A percentile compares a stretch with the other conserved stretches of the same genome.
phyloP scores from a whole-genome alignment of 306 rosid genomes.

The Oemleria cerasiformis region DNA sequence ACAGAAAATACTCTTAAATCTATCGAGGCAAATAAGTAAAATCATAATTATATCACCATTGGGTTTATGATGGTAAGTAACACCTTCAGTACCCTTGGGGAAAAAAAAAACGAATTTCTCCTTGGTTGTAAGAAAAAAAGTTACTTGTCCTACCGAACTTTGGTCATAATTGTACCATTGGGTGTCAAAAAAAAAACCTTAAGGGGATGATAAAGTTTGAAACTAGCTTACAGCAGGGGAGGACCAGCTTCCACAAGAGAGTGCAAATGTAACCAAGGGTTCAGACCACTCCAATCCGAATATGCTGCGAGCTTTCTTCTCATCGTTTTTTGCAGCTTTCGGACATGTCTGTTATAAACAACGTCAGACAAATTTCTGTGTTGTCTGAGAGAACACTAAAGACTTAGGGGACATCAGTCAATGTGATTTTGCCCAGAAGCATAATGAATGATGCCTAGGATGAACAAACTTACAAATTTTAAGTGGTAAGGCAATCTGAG shows the following conservation, averaged over 20 bases:
- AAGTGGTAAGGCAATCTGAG: constrained; percentile 94
- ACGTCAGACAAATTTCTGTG: not conserved
- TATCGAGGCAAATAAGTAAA: no score
- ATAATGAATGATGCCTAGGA: not conserved
- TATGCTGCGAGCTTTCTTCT: constrained; percentile 65
- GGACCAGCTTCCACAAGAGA: constrained; percentile 98
- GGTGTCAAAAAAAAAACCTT: no score
- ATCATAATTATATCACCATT: no score
- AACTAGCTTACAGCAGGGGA: constrained; percentile 84
- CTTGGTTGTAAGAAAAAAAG: no score
- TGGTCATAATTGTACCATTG: no score
- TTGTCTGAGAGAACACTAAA: no score
- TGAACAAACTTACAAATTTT: constrained; percentile 64
- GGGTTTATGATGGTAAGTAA: no score
- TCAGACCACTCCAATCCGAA: constrained; percentile 93
- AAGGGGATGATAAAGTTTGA: not conserved
- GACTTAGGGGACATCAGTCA: no score
- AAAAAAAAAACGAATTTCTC: no score
- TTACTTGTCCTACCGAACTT: no score
- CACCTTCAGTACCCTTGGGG: no score
- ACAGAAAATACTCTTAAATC: no score
- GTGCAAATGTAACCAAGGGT: constrained; percentile 92
- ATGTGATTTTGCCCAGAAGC: not conserved
- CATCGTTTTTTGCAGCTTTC: constrained; percentile 73
- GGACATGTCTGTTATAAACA: constrained; percentile 66